Conservation (phyloP, 352 stramenopile genomes). For the Globisporangium nodosum region DNA sequence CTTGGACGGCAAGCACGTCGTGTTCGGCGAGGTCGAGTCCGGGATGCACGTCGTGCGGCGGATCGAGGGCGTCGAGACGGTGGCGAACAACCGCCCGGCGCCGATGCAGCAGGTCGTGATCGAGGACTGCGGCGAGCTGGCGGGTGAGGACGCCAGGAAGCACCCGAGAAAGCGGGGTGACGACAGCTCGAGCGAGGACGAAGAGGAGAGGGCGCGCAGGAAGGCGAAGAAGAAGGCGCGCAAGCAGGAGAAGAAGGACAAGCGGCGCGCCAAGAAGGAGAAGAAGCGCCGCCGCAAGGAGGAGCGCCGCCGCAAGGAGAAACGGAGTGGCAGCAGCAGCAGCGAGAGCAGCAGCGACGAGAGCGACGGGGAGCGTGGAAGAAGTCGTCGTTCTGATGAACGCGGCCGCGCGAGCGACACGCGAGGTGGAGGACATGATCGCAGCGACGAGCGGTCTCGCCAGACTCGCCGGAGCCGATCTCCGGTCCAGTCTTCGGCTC, state of each 20-base stretch:
- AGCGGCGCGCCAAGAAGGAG: conserved; percentile 29
- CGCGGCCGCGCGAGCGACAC: not conserved
- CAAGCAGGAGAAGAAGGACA: conserved; percentile 29
- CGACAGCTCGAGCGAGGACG: conserved; percentile 4
- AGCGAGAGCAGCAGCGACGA: not conserved
- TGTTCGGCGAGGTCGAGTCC: conserved; percentile 95
- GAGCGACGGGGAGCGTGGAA: too few relatives aligned
- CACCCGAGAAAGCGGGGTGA: not conserved
- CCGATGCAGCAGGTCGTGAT: conserved; percentile 90
- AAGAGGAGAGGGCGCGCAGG: conserved; percentile 15
- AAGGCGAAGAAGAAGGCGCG: conserved; percentile 24
- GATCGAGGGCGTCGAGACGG: conserved; percentile 91
- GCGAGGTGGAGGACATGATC: not conserved
- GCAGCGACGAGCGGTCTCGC: not conserved
- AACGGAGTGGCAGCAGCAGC: not conserved
- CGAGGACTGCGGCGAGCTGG: conserved; percentile 90
- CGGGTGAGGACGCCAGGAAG: not conserved
- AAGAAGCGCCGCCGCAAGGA: conserved; percentile 26
- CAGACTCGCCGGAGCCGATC: not conserved
- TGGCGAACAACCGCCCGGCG: conserved; percentile 69
- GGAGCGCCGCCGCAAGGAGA: conserved; percentile 7
- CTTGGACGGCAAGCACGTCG: conserved; percentile 98
- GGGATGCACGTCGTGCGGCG: conserved; percentile 70
- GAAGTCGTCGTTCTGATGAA: not conserved
- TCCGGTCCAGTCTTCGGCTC: not conserved